Evolutionary conservation across 2,329 filamentous ascomycete genomes (phyloP), one percentile per base, ranked within the genome.

Genomic region (Hypoxylon sp.): DNA sequence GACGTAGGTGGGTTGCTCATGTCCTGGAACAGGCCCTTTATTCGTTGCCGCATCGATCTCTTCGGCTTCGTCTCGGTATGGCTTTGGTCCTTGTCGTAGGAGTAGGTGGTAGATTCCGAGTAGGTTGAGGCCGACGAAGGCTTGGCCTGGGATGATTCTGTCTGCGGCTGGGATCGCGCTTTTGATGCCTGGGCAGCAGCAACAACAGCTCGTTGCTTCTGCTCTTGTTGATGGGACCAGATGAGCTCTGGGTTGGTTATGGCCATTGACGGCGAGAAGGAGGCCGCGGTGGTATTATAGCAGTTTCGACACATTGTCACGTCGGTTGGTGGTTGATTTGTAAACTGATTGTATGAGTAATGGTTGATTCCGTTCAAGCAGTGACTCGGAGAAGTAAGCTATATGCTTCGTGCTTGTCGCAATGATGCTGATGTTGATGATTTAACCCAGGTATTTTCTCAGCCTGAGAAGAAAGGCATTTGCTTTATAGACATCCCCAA

Each of bases 201-300:
- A n/a, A 39, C 32, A 13, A 39, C 32, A 13, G 51, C 28, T 32
- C 49, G 58, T n/a, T 53, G 61, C 44, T 69, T 70, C 20, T 71
- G 65, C 43, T 73, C 68, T 44, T 68, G 57, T 4, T 70, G 50
- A 32, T 68, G 47, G 15, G 68, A 46, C 67, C 69, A 72, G 49
- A 70, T 53, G 39, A 72, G 69, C 30, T 54, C 65, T 6, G 69
- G 71, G 49, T 68, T 69, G 0, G 71, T 70, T 17, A 68, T 71
- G 22, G 71, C 62, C 24, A 72, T 20, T 2, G 69, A 70, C 34
- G 65, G 56, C 20, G 66, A 62, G 59, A 65, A 56, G 37, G 67
- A 59, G 17, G 65, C 62, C 1, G 70, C 48, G 10, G 65, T 56
- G 15, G 62, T 44, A 17, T 53, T 34, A 39, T 53, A 50, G 50